These are phyloP conservation scores for Nigrospora osmanthi DNA, from an alignment of 2,329 filamentous ascomycete genomes.

Conservation along the genomic window DNA sequence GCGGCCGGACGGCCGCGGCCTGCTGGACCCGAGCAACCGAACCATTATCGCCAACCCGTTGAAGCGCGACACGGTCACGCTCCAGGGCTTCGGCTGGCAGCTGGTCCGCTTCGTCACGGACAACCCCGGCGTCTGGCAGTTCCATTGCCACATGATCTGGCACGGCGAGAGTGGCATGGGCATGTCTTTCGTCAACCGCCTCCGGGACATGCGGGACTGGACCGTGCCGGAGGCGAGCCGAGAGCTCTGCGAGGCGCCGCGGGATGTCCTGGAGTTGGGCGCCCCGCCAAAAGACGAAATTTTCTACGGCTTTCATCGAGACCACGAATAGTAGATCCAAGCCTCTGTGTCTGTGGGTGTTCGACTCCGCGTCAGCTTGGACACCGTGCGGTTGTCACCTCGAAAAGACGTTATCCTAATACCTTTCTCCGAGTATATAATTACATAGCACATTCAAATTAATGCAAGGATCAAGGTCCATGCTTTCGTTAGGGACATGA, in stretches of 20 bases:
- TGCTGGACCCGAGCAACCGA: constrained; percentile 25
- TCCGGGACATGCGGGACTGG: constrained; percentile 34
- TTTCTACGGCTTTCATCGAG: constrained; percentile 28
- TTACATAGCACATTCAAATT: too few species aligned
- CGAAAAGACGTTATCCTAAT: too few species aligned
- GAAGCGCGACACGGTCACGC: constrained; percentile 34
- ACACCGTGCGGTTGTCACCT: too few species aligned
- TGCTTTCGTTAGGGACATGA: too few species aligned
- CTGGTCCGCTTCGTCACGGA: constrained; percentile 39
- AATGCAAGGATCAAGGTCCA: too few species aligned
- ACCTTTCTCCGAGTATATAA: too few species aligned
- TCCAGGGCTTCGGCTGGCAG: constrained; percentile 41
- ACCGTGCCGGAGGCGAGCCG: constrained; percentile 34
- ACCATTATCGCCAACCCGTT: constrained; percentile 30
- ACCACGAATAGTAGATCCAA: constrained; percentile 4
- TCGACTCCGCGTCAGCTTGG: too few species aligned
- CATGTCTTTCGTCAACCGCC: constrained; percentile 33
- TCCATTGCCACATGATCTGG: constrained; percentile 32
- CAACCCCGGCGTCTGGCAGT: constrained; percentile 37
- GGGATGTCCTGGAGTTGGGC: constrained; percentile 38
- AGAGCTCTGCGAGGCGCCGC: constrained; percentile 32
- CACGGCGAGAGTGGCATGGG: constrained; percentile 29
- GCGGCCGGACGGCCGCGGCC: constrained; percentile 19
- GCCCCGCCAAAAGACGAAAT: constrained; percentile 39
- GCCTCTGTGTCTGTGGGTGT: too few species aligned